Evolutionary conservation across 306 rosid species (phyloP).

Genomic region (Citrullus amarus): DNA sequence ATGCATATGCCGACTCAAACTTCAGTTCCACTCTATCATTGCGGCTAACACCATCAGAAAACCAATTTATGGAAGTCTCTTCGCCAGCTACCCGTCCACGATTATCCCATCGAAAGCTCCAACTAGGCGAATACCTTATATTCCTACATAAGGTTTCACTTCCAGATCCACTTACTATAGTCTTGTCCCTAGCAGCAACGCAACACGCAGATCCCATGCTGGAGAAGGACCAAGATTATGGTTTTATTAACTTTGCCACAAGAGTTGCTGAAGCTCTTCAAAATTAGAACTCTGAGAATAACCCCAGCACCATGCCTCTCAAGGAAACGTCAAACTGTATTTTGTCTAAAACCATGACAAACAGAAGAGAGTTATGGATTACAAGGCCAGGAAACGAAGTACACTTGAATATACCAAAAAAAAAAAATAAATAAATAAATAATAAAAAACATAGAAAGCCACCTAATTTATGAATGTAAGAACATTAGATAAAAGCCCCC

Average conservation of each 20-base stretch:
- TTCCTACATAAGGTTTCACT: conserved; percentile 36
- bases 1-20: conserved; percentile 31
- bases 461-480: not conserved
- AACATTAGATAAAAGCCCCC: not conserved
- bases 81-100: conserved; percentile 51
- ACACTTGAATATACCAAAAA: not conserved
- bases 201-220: conserved; percentile 55
- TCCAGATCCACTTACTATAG: conserved; percentile 31
- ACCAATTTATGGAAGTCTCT: conserved; percentile 37
- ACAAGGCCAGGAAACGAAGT: not conserved
- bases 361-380: not conserved
- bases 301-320: conserved; percentile 10
- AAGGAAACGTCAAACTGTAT: not conserved
- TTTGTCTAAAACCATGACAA: conserved; percentile 8
- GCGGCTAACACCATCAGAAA: conserved; percentile 33
- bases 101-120: conserved; percentile 64
- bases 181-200: conserved; percentile 45
- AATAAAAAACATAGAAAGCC: not conserved
- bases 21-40: conserved; percentile 35
- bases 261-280: conserved; percentile 13
- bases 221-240: not conserved
- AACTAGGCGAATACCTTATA: conserved; percentile 37
- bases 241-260: not conserved
- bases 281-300: conserved; percentile 9
- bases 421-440: no score